Evolutionary conservation across 2,329 filamentous ascomycete genomes (phyloP).

Genomic region (Alternaria sp.): DNA sequence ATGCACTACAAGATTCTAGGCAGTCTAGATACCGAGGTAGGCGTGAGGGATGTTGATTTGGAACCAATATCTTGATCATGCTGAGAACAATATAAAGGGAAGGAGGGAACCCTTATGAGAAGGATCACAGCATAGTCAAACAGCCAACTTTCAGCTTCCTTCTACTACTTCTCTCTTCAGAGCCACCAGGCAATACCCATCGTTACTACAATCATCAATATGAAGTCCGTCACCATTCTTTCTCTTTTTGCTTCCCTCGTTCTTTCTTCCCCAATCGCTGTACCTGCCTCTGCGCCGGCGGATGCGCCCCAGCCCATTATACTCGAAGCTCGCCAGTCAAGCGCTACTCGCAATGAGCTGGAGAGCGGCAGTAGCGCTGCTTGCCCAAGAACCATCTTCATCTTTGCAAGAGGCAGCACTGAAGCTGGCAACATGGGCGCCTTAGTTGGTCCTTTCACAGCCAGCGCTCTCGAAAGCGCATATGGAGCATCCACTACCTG

Average conservation of each 20-base stretch:
- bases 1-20: background rate
- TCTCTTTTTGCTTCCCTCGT: constrained; percentile 1
- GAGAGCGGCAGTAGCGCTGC: constrained; percentile 14
- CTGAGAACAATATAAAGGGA: background rate
- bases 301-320: background rate
- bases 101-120: background rate
- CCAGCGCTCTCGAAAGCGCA: constrained; percentile 15
- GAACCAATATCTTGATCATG: background rate
- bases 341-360: constrained; percentile 19
- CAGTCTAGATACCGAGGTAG: background rate
- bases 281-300: background rate
- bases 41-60: background rate
- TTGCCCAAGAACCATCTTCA: constrained; percentile 28
- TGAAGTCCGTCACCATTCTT: constrained; percentile 7
- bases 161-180: background rate
- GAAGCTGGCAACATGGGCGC: constrained; percentile 26
- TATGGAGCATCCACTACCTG: constrained; percentile 21
- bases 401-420: constrained; percentile 24
- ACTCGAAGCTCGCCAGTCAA: constrained; percentile 10
- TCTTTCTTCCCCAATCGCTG: constrained; percentile 3
- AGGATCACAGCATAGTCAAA: background rate
- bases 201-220: background rate
- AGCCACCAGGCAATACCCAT: background rate
- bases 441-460: constrained; percentile 10
- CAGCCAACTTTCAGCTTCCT: background rate